phyloP scores from a whole-genome alignment of 495 filamentous ascomycete genomes.

The Daldinia decipiens region DNA sequence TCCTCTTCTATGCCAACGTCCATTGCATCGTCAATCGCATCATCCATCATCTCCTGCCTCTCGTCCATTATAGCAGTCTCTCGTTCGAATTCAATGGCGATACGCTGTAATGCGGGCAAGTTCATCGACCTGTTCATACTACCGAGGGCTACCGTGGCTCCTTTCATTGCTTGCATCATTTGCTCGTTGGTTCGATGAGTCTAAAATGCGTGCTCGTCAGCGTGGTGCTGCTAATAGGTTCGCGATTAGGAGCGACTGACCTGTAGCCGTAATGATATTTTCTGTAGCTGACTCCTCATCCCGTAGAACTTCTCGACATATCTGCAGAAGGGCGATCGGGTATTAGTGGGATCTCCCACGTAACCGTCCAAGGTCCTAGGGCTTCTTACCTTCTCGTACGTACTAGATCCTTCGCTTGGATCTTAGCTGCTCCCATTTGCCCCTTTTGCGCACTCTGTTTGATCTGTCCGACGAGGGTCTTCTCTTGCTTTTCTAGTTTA shows the following conservation, averaged over 20 bases:
- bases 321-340: conserved; percentile 52
- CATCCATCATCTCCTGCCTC: conserved; percentile 99
- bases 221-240: not conserved
- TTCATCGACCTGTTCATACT: conserved; percentile 99
- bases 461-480: conserved; percentile 93
- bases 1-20: conserved; percentile 90
- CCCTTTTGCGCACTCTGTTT: conserved; percentile 98
- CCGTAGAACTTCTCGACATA: conserved; percentile 98
- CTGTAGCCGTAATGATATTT: conserved; percentile 94
- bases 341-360: conserved; percentile 12
- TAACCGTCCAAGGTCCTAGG: not conserved
- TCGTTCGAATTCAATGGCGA: conserved; percentile 98
- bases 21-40: conserved; percentile 98
- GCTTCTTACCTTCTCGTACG: conserved; percentile 78
- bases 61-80: conserved; percentile 99
- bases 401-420: conserved; percentile 97
- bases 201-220: conserved; percentile 54
- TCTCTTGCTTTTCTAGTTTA: conserved; percentile 98
- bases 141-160: conserved; percentile 88
- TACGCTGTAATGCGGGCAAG: conserved; percentile 90
- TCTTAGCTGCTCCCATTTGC: conserved; percentile 94
- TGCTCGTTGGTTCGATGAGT: conserved; percentile 98
- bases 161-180: conserved; percentile 99
- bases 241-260: conserved; percentile 55
- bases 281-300: conserved; percentile 96